Conservation (phyloP, 2,329 filamentous ascomycete genomes). For the Graphium sp. region DNA sequence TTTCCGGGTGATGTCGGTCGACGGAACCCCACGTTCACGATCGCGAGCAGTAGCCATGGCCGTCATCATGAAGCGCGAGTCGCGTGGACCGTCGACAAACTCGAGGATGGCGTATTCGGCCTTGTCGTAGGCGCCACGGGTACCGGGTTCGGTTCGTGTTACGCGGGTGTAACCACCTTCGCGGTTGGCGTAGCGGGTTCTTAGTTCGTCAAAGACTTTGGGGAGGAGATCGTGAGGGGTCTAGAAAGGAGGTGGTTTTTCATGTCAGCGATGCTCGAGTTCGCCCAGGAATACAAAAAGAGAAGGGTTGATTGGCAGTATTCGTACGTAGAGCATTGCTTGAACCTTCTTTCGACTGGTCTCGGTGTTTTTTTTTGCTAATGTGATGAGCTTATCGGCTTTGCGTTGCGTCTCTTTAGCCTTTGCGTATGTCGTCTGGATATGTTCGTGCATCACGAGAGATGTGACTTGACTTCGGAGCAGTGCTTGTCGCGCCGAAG, state of each 20-base stretch:
- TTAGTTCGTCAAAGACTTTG: constrained; percentile 76
- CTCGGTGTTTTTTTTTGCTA: constrained; percentile 86
- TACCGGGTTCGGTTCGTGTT: constrained; percentile 76
- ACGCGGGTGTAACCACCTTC: constrained; percentile 93
- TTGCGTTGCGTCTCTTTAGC: constrained; percentile 91
- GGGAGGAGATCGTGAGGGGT: constrained; percentile 54
- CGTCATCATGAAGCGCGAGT: constrained; percentile 89
- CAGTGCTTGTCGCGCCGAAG: constrained; percentile 77
- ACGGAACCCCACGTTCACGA: constrained; percentile 31
- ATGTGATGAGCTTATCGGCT: constrained; percentile 84
- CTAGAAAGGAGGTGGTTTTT: too few relatives aligned
- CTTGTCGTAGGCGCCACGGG: constrained; percentile 69
- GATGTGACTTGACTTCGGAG: constrained; percentile 93
- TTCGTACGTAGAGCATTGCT: constrained; percentile 68
- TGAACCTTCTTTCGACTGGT: constrained; percentile 60
- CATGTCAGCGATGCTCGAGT: neutral
- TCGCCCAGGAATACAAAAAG: neutral
- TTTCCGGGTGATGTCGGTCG: constrained; percentile 55
- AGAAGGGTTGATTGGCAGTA: neutral
- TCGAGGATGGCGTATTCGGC: constrained; percentile 82
- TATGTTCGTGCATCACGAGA: constrained; percentile 82
- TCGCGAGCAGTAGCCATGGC: constrained; percentile 65
- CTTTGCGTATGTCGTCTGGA: constrained; percentile 90
- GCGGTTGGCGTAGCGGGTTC: constrained; percentile 59
- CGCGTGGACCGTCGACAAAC: constrained; percentile 83